Evolutionary conservation across 2,329 filamentous ascomycete species (phyloP).

Genomic region (Nemania abortiva): DNA sequence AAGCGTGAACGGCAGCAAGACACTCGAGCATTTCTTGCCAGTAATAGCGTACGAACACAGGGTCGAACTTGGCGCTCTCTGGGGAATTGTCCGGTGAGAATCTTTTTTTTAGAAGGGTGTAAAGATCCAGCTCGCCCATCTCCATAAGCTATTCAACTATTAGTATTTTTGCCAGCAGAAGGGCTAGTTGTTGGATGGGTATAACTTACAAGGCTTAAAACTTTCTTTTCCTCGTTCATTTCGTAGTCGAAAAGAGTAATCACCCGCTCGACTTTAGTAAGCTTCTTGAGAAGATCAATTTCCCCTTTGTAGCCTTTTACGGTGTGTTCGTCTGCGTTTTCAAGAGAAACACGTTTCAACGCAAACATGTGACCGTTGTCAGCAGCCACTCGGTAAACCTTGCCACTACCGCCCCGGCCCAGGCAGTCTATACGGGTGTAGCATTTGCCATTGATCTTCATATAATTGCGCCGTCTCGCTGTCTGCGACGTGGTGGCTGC

Average conservation of each 20-base stretch:
- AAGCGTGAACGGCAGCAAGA: conserved; percentile 85
- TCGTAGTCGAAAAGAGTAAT: conserved; percentile 93
- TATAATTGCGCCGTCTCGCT: conserved; percentile 81
- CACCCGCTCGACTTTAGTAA: conserved; percentile 88
- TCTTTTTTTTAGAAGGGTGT: conserved; percentile 82
- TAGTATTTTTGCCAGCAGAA: conserved; percentile 30
- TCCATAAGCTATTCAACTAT: conserved; percentile 83
- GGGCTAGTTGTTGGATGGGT: background rate
- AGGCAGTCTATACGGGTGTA: conserved; percentile 93
- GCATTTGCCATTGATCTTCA: conserved; percentile 89
- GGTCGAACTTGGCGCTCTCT: conserved; percentile 82
- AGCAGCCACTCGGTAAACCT: conserved; percentile 96
- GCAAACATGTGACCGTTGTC: conserved; percentile 97
- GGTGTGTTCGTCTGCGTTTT: conserved; percentile 86
- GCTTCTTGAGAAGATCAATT: conserved; percentile 87
- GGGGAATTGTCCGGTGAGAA: conserved; percentile 63
- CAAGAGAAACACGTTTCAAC: conserved; percentile 90
- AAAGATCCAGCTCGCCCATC: conserved; percentile 93
- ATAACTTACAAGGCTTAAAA: conserved; percentile 80
- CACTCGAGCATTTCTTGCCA: conserved; percentile 99
- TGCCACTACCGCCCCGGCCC: conserved; percentile 90
- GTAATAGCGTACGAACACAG: conserved; percentile 94
- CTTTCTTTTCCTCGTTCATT: conserved; percentile 90
- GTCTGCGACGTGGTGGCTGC: conserved; percentile 79
- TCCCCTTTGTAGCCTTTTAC: conserved; percentile 93